Evolutionary conservation across 2,329 filamentous ascomycete species (phyloP), one percentile per base, ranked within the genome.

Genomic region (Xylariaceae sp.): DNA sequence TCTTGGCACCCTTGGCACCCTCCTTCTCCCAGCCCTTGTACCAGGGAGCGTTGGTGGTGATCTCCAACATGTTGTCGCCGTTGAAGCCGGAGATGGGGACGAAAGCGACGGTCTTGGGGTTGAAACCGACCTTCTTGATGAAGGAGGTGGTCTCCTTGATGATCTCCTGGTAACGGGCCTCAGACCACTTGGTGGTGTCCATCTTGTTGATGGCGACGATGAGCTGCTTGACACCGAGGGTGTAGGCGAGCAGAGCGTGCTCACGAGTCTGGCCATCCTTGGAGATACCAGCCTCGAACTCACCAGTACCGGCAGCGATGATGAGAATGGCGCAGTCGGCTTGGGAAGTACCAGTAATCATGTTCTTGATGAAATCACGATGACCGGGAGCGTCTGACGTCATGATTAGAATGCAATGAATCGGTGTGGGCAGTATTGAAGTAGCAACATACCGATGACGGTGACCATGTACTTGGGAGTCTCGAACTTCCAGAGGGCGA

Each of bases 311-410:
- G 72, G 94, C 90, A 70, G 92, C 94, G 80, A 99, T 99, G 82
- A 99, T 97, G 83, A 99, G 91, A 77, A 99, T 90, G 72, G 94
- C 94, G 81, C 94, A 97, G 75, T 99, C 94, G 69, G 94, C 94
- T 88, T 97, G 94, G 77, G 94, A 99, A 73, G 94, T 97, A 91
- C 94, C 94, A 87, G 94, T 97, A 78, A 99, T 99, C 94, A 99
- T 99, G 91, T 97, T 99, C 92, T 99, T 99, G 90, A 99, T 97
- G 86, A 97, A 99, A 75, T 99, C 94, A 94, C 94, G 92, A 81
- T 99, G 94, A 80, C 94, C 94, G 71, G 94, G 94, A 76, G 94
- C 94, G 73, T 99, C 89, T 87, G 64, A 10, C 14, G 22, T 38
- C 3, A 38, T 19, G 15, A 45, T 52, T 45, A 55, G 52, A 40